These are phyloP conservation scores for Gracilaria vermiculophylla DNA, from an alignment of 23 red algal species.

Conservation along the genomic window DNA sequence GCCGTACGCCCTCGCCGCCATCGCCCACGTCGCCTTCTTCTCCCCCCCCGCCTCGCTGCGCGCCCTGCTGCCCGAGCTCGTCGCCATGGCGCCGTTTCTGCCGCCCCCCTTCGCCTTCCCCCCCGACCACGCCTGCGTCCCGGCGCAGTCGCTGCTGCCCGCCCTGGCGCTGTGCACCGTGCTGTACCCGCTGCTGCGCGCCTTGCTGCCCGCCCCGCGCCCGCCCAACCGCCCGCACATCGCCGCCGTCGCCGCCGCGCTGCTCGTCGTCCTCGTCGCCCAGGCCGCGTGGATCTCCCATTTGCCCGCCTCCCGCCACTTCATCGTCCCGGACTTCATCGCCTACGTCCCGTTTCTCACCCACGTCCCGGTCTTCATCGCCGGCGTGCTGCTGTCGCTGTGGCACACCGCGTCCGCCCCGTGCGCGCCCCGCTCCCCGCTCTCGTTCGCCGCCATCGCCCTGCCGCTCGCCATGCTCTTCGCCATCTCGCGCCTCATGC, in stretches of 20 bases:
- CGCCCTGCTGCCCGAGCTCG: background rate
- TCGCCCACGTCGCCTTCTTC: too few species aligned
- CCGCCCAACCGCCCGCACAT: slow-evolving; percentile 2
- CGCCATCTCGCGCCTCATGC: background rate
- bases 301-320: background rate
- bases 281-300: slow-evolving; percentile 44
- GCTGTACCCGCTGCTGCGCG: background rate
- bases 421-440: background rate
- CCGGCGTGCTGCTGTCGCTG: slow-evolving; percentile 14
- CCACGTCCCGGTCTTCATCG: slow-evolving; percentile 22
- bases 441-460: background rate
- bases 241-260: background rate
- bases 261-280: background rate
- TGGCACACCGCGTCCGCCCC: background rate
- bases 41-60: background rate
- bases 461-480: background rate
- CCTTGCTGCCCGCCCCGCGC: background rate
- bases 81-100: slow-evolving; percentile 20
- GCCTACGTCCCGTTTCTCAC: slow-evolving; percentile 42
- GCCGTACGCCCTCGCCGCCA: background rate
- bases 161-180: background rate
- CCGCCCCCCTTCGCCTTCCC: slow-evolving; percentile 29
- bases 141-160: slow-evolving; percentile 31
- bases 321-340: slow-evolving; percentile 12
- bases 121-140: background rate